Evolutionary conservation across 2,329 filamentous ascomycete species (phyloP), one percentile per base, ranked within the genome.

Genomic region (Fusarium humuli): DNA sequence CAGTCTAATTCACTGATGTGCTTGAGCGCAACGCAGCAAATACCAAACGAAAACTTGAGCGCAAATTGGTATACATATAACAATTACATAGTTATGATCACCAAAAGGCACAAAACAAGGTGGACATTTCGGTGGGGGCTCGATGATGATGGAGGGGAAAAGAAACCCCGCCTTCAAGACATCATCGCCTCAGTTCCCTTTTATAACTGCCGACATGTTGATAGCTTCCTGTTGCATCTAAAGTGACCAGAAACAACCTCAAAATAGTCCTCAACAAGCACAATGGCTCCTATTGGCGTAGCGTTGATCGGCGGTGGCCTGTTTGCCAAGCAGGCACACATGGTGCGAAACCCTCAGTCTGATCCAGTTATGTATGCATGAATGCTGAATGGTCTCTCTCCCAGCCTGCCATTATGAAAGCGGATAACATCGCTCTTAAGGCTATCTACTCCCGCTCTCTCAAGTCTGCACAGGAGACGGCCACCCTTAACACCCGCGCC

Each of bases 391-490:
- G 40, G 29, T n/a, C 16, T 20, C 45, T 5, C 20, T 23, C 29
- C 41, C 46, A 82, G 79, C 90, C 90, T 14, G 90, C 90, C 46
- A 85, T 92, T 55, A 80, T 86, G 70, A 83, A 85, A 29, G 83
- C 80, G 57, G 76, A 83, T 11, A 57, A 75, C 40, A 79, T 92
- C 13, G 77, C 79, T 14, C 84, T 93, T 69, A 91, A 88, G 79
- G 89, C 89, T 23, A 83, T 91, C 69, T 93, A 90, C 79, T 91
- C 89, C 6, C 87, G 90, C 55, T 88, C 87, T 13, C 82, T 87
- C 53, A 79, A 82, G 20, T 89, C 89, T 1, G 89, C 88, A n/a
- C 75, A 85, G 67, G 77, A 76, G 16, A 79, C 84, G 6, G 79
- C 81, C 18, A 76, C 79, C 4, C 80, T 83, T 22, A 78, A 82